Percentiles rank a stretch among this genome's conserved stretches.
Evolutionary conservation across 164 flowering plant species (phyloP).

Genomic region (Liriodendron chinense): DNA sequence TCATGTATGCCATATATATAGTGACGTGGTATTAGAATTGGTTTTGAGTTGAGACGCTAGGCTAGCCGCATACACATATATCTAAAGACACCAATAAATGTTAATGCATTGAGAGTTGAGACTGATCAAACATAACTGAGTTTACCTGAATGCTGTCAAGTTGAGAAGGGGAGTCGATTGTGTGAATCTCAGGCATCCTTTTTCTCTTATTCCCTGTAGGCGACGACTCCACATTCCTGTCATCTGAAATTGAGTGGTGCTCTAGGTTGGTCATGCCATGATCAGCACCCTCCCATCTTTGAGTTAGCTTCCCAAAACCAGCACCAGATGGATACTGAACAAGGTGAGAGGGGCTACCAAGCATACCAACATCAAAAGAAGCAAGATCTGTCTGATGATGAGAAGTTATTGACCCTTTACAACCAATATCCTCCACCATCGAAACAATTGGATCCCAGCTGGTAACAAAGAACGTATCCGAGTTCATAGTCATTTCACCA

Average conservation of each 20-base stretch:
- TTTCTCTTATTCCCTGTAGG: constrained; percentile 61
- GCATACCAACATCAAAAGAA: constrained; percentile 25
- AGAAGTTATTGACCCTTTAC: constrained; percentile 46
- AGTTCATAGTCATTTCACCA: constrained; percentile 34
- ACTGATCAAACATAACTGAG: background rate
- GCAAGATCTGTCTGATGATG: constrained; percentile 37
- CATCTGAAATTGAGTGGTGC: constrained; percentile 33
- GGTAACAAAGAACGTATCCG: constrained; percentile 49
- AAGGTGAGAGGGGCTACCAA: constrained; percentile 47
- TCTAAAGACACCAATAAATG: background rate
- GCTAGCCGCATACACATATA: background rate
- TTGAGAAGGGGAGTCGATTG: constrained; percentile 24
- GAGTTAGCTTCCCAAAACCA: constrained; percentile 37
- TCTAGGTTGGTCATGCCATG: constrained; percentile 29
- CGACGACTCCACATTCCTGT: constrained; percentile 30
- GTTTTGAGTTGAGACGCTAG: background rate
- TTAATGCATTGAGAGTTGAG: background rate
- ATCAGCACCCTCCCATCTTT: constrained; percentile 21
- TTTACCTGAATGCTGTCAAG: constrained; percentile 44
- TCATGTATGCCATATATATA: background rate
- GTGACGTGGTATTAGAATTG: background rate
- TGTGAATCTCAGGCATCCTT: constrained; percentile 33
- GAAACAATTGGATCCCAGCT: constrained; percentile 80
- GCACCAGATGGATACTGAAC: constrained; percentile 49
- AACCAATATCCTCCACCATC: constrained; percentile 42